Evolutionary conservation across 2,329 filamentous ascomycete genomes (phyloP).

Genomic region (Aschersonia sp.): DNA sequence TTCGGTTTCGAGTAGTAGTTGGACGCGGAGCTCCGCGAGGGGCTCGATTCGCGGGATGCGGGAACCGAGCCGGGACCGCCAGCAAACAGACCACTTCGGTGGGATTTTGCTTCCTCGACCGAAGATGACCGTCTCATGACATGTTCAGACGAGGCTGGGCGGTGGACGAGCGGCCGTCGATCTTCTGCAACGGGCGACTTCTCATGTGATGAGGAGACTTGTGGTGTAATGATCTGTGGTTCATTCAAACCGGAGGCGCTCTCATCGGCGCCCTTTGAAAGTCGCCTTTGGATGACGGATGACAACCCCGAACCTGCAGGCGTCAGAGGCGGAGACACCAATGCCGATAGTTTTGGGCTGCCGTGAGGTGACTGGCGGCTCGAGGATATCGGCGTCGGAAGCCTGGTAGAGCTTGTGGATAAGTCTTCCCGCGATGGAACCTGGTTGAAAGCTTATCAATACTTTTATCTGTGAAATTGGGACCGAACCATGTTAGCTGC

Average conservation of each 20-base stretch:
- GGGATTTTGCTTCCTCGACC: conserved; percentile 23
- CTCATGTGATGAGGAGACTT: conserved; percentile 46
- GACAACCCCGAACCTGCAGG: conserved; percentile 56
- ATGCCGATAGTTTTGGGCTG: conserved; percentile 52
- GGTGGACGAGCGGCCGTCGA: conserved; percentile 23
- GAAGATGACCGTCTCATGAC: conserved; percentile 26
- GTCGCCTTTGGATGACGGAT: conserved; percentile 13
- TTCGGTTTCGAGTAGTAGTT: conserved; percentile 59
- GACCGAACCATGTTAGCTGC: no score
- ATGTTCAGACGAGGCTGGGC: conserved; percentile 27
- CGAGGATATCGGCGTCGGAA: conserved; percentile 51
- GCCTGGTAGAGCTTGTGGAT: conserved; percentile 44
- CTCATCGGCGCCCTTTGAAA: conserved; percentile 17
- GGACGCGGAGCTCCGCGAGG: conserved; percentile 48
- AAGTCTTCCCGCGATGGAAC: conserved; percentile 46
- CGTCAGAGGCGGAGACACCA: conserved; percentile 82
- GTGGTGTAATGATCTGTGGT: conserved; percentile 47
- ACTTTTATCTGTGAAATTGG: no score
- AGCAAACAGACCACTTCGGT: conserved; percentile 41
- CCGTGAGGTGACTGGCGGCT: conserved; percentile 50
- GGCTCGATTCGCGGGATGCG: conserved; percentile 46
- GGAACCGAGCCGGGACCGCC: conserved; percentile 38
- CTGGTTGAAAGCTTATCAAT: conserved; percentile 10
- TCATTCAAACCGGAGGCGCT: conserved; percentile 24
- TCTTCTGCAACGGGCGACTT: conserved; percentile 27